Base-by-base conservation (phyloP, 2,329 filamentous ascomycete species). In the Fusarium liriodendri region DNA sequence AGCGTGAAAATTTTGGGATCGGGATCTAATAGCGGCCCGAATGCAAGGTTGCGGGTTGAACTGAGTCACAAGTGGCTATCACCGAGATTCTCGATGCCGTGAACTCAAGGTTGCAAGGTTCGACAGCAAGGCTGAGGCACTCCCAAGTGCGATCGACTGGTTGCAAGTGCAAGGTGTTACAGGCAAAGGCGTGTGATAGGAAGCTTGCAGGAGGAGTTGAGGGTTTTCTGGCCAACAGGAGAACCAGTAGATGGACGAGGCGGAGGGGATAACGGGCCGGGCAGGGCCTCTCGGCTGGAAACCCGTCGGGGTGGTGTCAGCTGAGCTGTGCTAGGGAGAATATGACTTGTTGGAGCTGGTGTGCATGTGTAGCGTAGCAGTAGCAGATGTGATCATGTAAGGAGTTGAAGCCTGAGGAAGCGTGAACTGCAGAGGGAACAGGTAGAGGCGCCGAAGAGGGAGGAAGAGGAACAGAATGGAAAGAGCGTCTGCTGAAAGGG, bases 291-390 rank as follows among this genome's bases (percentile, higher is more conserved):
- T 57, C 59, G 40, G 68, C 47, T 45, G 55, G 40, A 62, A 70
- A 62, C 69, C 72, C 69, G 69, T 72, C 45, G 40, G 55, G 60
- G 64, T 55, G 57, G 72, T 52, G 72, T 75, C 72, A 71, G 72
- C 66, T 75, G 69, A 60, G 69, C 58, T 47, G 54, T 18, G 47
- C 61, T 47, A 47, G 42, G 42, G 42, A 42, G 58, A 33, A 45
- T 64, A 64, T 59, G 71, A 66, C 6, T 22, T 20, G 59, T 33
- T 38, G 32, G 22, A 55, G 47, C 16, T 63, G 61, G 61, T 35
- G 72, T 69, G 71, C 64, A 72, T 73, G 22, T 72, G 64, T 67
- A 71, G 54, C 37, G 50, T 62, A 16, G 55, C 37, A 29, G 54
- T 64, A 50, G 61, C 38, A 42, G n/a, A 40, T 52, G 25, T 35